Evolutionary conservation across 345 rosid species (phyloP).

Genomic region (Arabis hirsuta): DNA sequence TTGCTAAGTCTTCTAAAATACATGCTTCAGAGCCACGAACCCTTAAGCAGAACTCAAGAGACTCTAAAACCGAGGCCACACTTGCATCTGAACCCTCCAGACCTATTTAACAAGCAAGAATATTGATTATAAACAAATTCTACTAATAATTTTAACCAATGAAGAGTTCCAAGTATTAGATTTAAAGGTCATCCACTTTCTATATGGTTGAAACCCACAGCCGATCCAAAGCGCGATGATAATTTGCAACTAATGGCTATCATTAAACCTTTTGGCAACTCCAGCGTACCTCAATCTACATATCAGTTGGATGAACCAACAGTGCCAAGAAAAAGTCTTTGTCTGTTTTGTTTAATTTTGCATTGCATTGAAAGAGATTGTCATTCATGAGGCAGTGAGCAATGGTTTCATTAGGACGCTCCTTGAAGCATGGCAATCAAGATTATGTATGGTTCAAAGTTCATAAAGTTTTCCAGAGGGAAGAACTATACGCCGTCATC

Average conservation of each 20-base stretch:
- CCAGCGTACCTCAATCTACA: slow-evolving; percentile 6
- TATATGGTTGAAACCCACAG: not conserved
- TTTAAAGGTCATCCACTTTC: not conserved
- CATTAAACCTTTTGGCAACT: not conserved
- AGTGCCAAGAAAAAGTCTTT: not conserved
- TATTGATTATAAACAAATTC: slow-evolving; percentile 2
- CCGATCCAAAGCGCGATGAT: not conserved
- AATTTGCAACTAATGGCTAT: not conserved
- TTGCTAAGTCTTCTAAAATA: slow-evolving; percentile 87
- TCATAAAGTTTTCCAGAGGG: not conserved
- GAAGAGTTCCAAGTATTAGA: not conserved
- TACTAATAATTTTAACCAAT: not conserved
- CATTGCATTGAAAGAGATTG: not conserved
- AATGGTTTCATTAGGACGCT: slow-evolving; percentile 4
- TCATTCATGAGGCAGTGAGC: slow-evolving; percentile 10
- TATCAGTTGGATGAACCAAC: slow-evolving; percentile 2
- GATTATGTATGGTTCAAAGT: not conserved
- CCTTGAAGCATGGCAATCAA: not conserved
- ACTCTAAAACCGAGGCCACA: slow-evolving; percentile 78
- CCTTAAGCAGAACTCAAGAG: slow-evolving; percentile 85
- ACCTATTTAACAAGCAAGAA: slow-evolving; percentile 50
- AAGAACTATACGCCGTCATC: not conserved
- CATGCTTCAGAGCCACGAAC: slow-evolving; percentile 95
- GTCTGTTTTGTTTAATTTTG: not conserved
- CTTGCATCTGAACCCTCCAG: slow-evolving; percentile 94